Percentiles rank a stretch among this genome's conserved stretches.
Conservation (phyloP, 805 yeast species). For the Kluyveromyces nonfermentans region DNA sequence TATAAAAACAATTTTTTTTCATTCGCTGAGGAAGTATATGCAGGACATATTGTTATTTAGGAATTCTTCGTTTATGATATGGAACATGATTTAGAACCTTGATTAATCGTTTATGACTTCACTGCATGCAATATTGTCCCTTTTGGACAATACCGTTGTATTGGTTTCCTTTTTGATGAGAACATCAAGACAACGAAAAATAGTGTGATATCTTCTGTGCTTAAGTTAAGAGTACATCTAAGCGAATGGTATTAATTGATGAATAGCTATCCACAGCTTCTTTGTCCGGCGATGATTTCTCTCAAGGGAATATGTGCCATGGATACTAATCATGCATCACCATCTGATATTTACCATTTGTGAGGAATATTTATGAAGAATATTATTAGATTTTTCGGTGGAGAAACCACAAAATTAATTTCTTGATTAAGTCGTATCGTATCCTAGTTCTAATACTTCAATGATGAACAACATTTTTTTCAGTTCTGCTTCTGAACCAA, state of each 20-base stretch:
- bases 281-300: slow-evolving; percentile 33
- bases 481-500: slow-evolving; percentile 98
- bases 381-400: background rate
- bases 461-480: slow-evolving; percentile 33
- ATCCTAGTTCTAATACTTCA: slow-evolving; percentile 16
- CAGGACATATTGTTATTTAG: slow-evolving; percentile 57
- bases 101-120: background rate
- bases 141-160: background rate
- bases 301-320: slow-evolving; percentile 51
- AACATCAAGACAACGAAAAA: slow-evolving; percentile 24
- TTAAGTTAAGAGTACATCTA: slow-evolving; percentile 2
- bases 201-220: slow-evolving; percentile 6
- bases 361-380: background rate
- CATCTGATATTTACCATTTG: slow-evolving; percentile 55
- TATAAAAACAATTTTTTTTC: slow-evolving; percentile 29
- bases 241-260: slow-evolving; percentile 17
- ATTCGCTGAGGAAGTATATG: slow-evolving; percentile 64
- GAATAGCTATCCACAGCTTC: slow-evolving; percentile 32
- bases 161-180: background rate
- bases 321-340: slow-evolving; percentile 91
- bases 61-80: slow-evolving; percentile 72
- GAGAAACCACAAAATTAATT: slow-evolving; percentile 47
- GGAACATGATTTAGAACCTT: background rate
- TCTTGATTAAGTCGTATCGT: slow-evolving; percentile 10
- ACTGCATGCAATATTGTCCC: slow-evolving; percentile 1